Evolutionary conservation across 345 rosid genomes (phyloP).

Genomic region (Boechera divaricarpa): DNA sequence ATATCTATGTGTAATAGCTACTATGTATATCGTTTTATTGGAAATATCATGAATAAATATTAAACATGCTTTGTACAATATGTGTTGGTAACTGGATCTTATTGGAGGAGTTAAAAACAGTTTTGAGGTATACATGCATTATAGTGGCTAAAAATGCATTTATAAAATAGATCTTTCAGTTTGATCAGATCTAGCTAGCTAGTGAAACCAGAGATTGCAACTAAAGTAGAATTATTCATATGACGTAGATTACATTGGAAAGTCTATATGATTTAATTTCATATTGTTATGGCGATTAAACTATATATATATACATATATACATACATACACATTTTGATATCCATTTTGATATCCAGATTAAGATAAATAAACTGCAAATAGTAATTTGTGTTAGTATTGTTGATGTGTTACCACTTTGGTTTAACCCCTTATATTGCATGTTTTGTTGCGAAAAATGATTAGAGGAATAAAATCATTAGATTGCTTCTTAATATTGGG

Average conservation of each 20-base stretch:
- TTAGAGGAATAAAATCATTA: background rate
- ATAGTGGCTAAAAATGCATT: background rate
- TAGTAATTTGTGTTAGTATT: background rate
- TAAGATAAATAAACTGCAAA: too few relatives aligned
- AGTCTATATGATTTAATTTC: background rate
- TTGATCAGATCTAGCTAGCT: background rate
- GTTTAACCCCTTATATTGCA: background rate
- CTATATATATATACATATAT: too few relatives aligned
- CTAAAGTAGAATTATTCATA: conserved; percentile 9
- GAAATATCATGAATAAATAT: background rate
- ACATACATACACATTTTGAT: background rate
- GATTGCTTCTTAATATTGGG: background rate
- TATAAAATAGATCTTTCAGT: background rate
- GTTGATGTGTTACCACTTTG: too few relatives aligned
- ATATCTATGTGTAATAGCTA: background rate
- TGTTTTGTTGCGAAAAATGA: background rate
- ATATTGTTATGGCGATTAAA: too few relatives aligned
- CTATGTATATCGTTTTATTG: background rate
- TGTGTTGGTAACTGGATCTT: background rate
- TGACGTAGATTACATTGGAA: background rate
- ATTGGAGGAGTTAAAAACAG: background rate
- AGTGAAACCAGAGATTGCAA: background rate
- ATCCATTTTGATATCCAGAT: background rate
- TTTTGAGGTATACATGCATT: background rate
- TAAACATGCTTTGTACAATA: conserved; percentile 3